phyloP scores from a whole-genome alignment of 371 early-diverging fungal genomes.

The Lichtheimia ornata region DNA sequence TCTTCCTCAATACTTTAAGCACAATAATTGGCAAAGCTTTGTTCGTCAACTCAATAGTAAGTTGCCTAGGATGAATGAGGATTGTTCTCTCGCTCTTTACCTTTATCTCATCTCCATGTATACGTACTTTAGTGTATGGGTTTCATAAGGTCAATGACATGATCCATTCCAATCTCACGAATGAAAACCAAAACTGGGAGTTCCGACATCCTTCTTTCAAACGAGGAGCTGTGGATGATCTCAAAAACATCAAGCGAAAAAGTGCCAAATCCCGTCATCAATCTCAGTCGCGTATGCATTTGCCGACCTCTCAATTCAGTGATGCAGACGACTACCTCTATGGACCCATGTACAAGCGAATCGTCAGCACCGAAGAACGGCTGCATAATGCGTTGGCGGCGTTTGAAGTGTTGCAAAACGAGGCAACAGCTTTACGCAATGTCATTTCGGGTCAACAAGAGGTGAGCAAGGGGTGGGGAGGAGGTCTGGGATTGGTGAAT shows the following conservation, averaged over 20 bases:
- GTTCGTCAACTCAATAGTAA: constrained; percentile 84
- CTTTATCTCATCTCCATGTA: not conserved
- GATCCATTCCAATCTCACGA: constrained; percentile 59
- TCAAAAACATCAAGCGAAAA: constrained; percentile 68
- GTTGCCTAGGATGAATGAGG: not conserved
- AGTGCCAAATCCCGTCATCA: constrained; percentile 48
- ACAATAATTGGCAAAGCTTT: constrained; percentile 86
- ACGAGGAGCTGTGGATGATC: constrained; percentile 56
- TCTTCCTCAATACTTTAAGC: constrained; percentile 83
- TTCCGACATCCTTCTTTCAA: constrained; percentile 70
- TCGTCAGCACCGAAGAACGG: constrained; percentile 17
- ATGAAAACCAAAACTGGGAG: constrained; percentile 70
- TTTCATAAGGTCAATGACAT: constrained; percentile 67
- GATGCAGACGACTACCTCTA: constrained; percentile 12
- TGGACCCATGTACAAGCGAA: constrained; percentile 20
- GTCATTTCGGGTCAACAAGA: constrained; percentile 17
- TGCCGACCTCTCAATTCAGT: not conserved
- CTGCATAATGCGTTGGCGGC: constrained; percentile 16
- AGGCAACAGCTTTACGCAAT: constrained; percentile 9
- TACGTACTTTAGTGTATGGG: constrained; percentile 46
- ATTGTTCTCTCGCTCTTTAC: not conserved
- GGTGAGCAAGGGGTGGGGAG: not conserved
- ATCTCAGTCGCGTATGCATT: constrained; percentile 3
- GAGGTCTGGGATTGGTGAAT: not conserved
- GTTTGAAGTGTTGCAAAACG: constrained; percentile 15